These are phyloP conservation scores for Elasticomyces elasticus DNA, from an alignment of 495 filamentous ascomycete genomes.

Conservation along the genomic window DNA sequence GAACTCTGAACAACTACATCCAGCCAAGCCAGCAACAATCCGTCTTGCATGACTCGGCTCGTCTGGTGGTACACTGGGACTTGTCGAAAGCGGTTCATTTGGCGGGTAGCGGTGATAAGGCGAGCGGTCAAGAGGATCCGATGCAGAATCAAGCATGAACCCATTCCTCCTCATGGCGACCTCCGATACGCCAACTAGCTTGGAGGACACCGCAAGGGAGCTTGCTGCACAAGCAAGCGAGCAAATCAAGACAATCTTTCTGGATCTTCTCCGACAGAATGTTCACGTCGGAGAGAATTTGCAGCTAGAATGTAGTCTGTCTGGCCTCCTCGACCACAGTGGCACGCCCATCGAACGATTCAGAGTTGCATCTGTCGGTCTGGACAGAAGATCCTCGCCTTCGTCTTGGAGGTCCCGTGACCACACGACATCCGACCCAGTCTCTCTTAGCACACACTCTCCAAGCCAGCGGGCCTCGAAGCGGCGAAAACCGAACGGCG, in stretches of 20 bases:
- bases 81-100: too few species aligned
- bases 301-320: constrained; percentile 13
- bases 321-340: background rate
- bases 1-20: too few species aligned
- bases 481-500: background rate
- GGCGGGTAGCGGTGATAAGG: too few species aligned
- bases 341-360: background rate
- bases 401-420: background rate
- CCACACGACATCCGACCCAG: background rate
- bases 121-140: too few species aligned
- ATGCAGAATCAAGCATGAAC: too few species aligned
- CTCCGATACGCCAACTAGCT: background rate
- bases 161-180: background rate
- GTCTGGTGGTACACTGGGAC: too few species aligned
- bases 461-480: background rate
- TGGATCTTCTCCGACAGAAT: constrained; percentile 2
- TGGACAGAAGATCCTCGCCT: background rate
- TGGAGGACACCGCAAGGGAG: constrained; percentile 1
- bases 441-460: background rate
- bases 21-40: too few species aligned
- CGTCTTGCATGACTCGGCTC: too few species aligned
- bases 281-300: constrained; percentile 1
- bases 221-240: constrained; percentile 8
- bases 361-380: constrained; percentile 1
- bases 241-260: background rate